Evolutionary conservation across 805 yeast genomes (phyloP).

Genomic region (Candida schatavii): DNA sequence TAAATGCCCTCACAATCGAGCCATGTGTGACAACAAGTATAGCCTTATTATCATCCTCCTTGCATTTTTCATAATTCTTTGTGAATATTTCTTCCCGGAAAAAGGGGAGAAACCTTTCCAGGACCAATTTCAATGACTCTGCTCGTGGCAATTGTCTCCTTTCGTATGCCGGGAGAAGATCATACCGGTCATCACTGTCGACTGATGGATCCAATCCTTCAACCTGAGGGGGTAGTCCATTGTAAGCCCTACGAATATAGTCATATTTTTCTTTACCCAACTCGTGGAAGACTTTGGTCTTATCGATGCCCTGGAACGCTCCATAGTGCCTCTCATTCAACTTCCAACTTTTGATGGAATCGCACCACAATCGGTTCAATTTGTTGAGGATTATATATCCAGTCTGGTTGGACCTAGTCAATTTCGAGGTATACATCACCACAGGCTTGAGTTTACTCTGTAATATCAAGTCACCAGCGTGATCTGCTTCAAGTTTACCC

Average conservation of each 20-base stretch:
- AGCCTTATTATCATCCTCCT: conserved; percentile 18
- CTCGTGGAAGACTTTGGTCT: conserved; percentile 32
- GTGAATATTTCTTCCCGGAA: conserved; percentile 27
- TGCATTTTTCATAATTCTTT: conserved; percentile 16
- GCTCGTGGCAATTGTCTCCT: conserved; percentile 31
- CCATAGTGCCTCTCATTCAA: conserved; percentile 46
- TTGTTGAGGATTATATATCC: conserved; percentile 36
- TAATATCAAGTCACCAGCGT: conserved; percentile 36
- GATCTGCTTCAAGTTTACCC: conserved; percentile 37
- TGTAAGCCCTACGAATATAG: conserved; percentile 34
- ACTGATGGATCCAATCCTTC: conserved; percentile 22
- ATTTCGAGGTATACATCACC: conserved; percentile 37
- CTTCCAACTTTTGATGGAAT: conserved; percentile 39
- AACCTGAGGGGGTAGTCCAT: conserved; percentile 38
- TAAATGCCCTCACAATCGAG: conserved; percentile 38
- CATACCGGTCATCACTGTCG: conserved; percentile 36
- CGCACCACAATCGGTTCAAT: conserved; percentile 32
- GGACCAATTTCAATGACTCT: conserved; percentile 37
- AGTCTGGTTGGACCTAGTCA: conserved; percentile 39
- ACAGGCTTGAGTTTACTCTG: conserved; percentile 27
- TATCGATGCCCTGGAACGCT: conserved; percentile 38
- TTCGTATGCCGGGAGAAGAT: conserved; percentile 11
- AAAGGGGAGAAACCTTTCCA: conserved; percentile 40
- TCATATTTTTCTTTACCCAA: conserved; percentile 37
- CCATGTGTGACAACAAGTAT: conserved; percentile 44